A percentile compares a stretch with the other conserved stretches of the same genome.
Conservation (phyloP, 306 rosid species). For the Prunus mongolica region DNA sequence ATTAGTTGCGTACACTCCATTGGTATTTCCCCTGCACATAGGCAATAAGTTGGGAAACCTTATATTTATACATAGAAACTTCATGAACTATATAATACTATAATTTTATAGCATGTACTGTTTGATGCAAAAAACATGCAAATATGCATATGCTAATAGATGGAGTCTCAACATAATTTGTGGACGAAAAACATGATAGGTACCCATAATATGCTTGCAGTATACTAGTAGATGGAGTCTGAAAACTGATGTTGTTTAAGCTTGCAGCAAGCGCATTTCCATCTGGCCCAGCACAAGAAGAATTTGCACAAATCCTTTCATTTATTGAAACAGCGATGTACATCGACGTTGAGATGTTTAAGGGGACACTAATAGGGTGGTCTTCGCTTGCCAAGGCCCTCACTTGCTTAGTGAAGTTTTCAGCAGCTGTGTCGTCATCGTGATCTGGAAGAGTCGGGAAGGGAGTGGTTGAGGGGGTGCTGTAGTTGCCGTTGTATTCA, state of each 20-base stretch:
- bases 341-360: slow-evolving; percentile 12
- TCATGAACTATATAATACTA: too few species aligned
- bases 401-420: slow-evolving; percentile 9
- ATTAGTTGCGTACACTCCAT: too few species aligned
- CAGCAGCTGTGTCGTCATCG: slow-evolving; percentile 12
- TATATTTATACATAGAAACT: too few species aligned
- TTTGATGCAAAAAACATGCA: too few species aligned
- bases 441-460: slow-evolving; percentile 21
- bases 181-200: neutral
- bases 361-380: slow-evolving; percentile 28
- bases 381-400: slow-evolving; percentile 31
- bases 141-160: too few species aligned
- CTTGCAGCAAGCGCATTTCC: slow-evolving; percentile 21
- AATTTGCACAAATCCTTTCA: slow-evolving; percentile 18
- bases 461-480: slow-evolving; percentile 9
- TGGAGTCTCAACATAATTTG: too few species aligned
- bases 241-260: slow-evolving; percentile 38
- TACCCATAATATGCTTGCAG: slow-evolving; percentile 38
- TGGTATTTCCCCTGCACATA: too few species aligned
- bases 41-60: too few species aligned
- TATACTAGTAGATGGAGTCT: slow-evolving; percentile 15
- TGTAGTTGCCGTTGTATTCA: slow-evolving; percentile 40
- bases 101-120: too few species aligned
- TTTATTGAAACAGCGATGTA: slow-evolving; percentile 28
- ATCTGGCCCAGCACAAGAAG: slow-evolving; percentile 25